Evolutionary conservation across 139 green algal species (phyloP).

Genomic region (Chlamydomonas asymmetrica): DNA sequence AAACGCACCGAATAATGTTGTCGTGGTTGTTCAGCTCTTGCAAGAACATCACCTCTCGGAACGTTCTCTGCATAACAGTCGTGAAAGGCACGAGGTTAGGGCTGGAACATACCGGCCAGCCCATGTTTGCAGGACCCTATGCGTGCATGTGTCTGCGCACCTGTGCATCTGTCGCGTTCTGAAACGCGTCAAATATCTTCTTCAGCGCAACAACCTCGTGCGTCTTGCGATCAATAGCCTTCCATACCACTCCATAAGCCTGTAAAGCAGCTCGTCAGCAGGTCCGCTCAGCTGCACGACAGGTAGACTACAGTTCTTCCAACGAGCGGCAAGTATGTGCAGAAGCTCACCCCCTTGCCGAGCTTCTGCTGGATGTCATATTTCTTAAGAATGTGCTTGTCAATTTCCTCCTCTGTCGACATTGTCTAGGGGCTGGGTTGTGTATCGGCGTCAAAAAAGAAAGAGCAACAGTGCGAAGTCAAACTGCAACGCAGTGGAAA

Average conservation of each 20-base stretch:
- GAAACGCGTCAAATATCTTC: slow-evolving; percentile 99
- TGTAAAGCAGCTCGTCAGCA: slow-evolving; percentile 40
- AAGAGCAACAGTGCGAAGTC: too few species aligned
- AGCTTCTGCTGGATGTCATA: slow-evolving; percentile 94
- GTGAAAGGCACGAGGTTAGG: too few species aligned
- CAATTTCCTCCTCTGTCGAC: slow-evolving; percentile 86
- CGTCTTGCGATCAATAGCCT: slow-evolving; percentile 89
- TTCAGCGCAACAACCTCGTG: slow-evolving; percentile 88
- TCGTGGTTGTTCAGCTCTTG: slow-evolving; percentile 93
- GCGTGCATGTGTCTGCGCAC: too few species aligned
- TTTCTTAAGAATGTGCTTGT: slow-evolving; percentile 91
- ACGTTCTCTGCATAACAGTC: slow-evolving; percentile 88
- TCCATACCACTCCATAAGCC: slow-evolving; percentile 99
- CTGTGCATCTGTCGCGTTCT: slow-evolving; percentile 97
- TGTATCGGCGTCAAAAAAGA: too few species aligned
- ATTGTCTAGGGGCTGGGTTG: too few species aligned
- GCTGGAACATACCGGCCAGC: too few species aligned
- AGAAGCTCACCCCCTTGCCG: slow-evolving; percentile 79
- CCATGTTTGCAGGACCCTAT: too few species aligned
- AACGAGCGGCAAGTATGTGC: not conserved
- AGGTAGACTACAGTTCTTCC: not conserved
- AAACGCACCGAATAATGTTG: slow-evolving; percentile 87
- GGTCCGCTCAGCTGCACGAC: not conserved
- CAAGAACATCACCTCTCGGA: slow-evolving; percentile 98
- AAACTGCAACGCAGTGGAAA: too few species aligned